Evolutionary conservation across 2,329 filamentous ascomycete genomes (phyloP), one percentile per base, ranked within the genome.

Genomic region (Cadophora malorum): DNA sequence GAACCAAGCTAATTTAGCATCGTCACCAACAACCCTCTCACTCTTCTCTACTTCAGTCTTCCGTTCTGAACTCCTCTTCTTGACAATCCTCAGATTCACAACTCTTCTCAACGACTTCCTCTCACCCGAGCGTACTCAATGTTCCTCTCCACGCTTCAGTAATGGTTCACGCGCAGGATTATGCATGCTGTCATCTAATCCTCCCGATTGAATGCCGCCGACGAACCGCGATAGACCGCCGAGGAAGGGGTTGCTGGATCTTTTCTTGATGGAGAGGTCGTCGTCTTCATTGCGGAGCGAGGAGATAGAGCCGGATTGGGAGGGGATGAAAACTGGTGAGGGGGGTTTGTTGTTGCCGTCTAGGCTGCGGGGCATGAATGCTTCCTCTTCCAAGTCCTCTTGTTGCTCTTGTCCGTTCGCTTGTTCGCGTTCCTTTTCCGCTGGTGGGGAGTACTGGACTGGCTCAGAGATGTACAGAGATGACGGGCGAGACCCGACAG

Each of bases 281-380:
- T 49, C 49, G 0, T 65, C 60, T 23, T 64, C 66, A 58, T 67
- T 52, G 16, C 56, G 21, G 33, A 59, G 28, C 3, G 59, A 63
- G 4, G 59, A 53, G 41, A 31, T 33, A 25, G 28, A 61, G n/a
- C 55, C 50, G 4, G 50, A 41, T 50, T 49, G 35, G 31, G 59
- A 14, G 16, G 52, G 65, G 8, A 45, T 58, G 61, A 70, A 74
- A 4, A 65, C 66, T 23, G 71, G 72, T 14, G 65, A 68, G 0
- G 72, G 72, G 0, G 70, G 72, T 33, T 63, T 67, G 5, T 56
- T 60, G 14, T 70, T 47, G 0, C 52, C 65, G 49, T 74, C 72
- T n/a, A 74, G 66, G 45, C n/a, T 63, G 1, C 63, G 33, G 4
- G 68, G 67, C 16, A 71, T 53, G 8, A 71, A n/a, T 2, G 50